Percentiles rank a stretch among this genome's conserved stretches.
phyloP scores from a whole-genome alignment of 2,329 filamentous ascomycete genomes.

The Helotiales sp. region DNA sequence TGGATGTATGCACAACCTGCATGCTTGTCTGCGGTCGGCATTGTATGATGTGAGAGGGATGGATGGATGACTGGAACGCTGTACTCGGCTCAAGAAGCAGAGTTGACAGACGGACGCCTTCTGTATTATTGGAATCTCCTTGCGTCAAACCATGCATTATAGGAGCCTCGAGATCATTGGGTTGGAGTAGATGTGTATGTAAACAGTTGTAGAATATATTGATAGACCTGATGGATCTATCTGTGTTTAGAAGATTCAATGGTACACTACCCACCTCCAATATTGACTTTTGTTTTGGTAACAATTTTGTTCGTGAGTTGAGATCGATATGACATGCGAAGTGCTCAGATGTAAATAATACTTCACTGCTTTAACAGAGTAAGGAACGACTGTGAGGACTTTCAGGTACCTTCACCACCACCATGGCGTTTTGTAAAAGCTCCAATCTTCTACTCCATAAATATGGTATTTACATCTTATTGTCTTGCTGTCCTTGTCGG shows the following conservation, averaged over 20 bases:
- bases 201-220: constrained; percentile 40
- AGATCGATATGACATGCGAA: too few relatives aligned
- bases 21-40: neutral
- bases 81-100: constrained; percentile 6
- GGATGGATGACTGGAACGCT: constrained; percentile 4
- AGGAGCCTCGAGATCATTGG: constrained; percentile 21
- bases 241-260: constrained; percentile 33
- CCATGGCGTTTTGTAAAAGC: too few relatives aligned
- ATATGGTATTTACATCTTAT: too few relatives aligned
- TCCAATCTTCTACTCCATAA: too few relatives aligned
- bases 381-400: too few relatives aligned
- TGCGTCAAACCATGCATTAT: constrained; percentile 31
- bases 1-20: constrained; percentile 20
- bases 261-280: constrained; percentile 26
- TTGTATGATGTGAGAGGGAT: constrained; percentile 22
- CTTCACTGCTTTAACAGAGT: too few relatives aligned
- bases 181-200: constrained; percentile 35
- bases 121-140: constrained; percentile 36
- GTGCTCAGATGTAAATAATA: too few relatives aligned
- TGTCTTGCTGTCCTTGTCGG: too few relatives aligned
- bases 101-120: constrained; percentile 9
- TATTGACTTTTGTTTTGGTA: neutral
- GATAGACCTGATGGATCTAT: constrained; percentile 7
- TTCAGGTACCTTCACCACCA: too few relatives aligned
- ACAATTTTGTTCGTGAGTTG: too few relatives aligned